Evolutionary conservation across 148 eudicot species (phyloP), one percentile per base, ranked within the genome.

Genomic region (Euryodendron excelsum): DNA sequence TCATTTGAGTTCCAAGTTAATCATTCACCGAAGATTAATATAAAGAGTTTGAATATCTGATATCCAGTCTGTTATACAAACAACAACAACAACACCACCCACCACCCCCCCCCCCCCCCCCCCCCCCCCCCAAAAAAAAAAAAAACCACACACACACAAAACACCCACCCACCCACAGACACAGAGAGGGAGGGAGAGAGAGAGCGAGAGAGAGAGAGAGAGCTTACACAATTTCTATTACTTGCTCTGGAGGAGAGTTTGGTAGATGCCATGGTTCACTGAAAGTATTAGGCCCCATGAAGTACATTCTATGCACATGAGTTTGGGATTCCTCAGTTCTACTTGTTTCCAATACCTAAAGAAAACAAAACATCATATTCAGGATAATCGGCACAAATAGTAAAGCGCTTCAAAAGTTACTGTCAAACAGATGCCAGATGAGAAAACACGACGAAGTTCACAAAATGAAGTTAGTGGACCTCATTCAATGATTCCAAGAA

Each of bases 241-340:
- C 92, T 93, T 93, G 93, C 75, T 90, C 91, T 28, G 99, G 98
- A 75, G 99, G 99, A 70, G 93, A 93, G 80, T 96, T 89, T 72
- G 91, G 88, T 69, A 96, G 93, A 88, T 93, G 99, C 99, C 99
- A 96, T 55, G 99, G 99, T 75, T 96, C 93, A 82, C 93, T 88
- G 80, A 93, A 96, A 81, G 93, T 93, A 83, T 96, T 96, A 56
- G 93, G 86, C 69, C 99, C 99, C 86, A 90, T 88, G 77, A 96
- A 91, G 82, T 89, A 91, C 93, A 93, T 89, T 72, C 99, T 89
- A 79, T 96, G 92, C 70, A 93, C 99, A 82, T 96, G 99, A 78
- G 90, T 91, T 55, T 87, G 89, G 56, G 91, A 88, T 85, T 96
- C 98, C 88, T 90, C 98, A 53, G 88, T 86, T 85, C 98, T 90